Evolutionary conservation across 1,284 basidiomycete genomes (phyloP).

Genomic region (Sanghuangporus sanghuang): DNA sequence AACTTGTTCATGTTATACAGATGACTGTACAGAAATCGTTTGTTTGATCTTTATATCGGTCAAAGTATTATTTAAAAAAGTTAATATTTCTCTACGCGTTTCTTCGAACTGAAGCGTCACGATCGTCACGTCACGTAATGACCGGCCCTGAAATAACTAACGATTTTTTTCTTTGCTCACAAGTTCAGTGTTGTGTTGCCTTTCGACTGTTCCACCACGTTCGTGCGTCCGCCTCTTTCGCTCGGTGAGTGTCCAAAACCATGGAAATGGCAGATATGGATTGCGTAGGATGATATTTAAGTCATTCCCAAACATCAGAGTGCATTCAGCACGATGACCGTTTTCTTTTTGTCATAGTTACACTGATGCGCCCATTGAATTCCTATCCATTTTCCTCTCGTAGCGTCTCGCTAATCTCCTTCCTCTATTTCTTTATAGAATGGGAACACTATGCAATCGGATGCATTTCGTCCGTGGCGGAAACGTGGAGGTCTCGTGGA

Average conservation of each 20-base stretch:
- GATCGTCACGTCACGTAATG: too few relatives aligned
- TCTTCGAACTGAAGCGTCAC: too few relatives aligned
- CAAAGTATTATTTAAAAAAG: too few relatives aligned
- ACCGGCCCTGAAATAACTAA: too few relatives aligned
- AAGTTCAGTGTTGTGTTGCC: neutral
- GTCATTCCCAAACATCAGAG: conserved; percentile 19
- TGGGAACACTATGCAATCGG: too few relatives aligned
- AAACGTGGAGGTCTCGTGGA: too few relatives aligned
- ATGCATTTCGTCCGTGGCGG: too few relatives aligned
- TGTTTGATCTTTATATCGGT: too few relatives aligned
- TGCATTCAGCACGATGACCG: conserved; percentile 31
- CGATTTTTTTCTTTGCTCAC: neutral
- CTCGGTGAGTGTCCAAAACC: neutral
- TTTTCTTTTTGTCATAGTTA: conserved; percentile 78
- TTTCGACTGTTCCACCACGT: neutral
- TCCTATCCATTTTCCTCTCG: conserved; percentile 17
- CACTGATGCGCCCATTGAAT: conserved; percentile 60
- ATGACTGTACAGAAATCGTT: too few relatives aligned
- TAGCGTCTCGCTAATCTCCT: conserved; percentile 18
- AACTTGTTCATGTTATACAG: too few relatives aligned
- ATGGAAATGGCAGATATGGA: neutral
- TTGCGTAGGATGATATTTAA: conserved; percentile 15
- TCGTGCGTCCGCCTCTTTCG: neutral
- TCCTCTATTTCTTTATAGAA: too few relatives aligned
- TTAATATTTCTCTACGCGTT: too few relatives aligned